Evolutionary conservation across 345 rosid species (phyloP).

Genomic region (Eucalyptus sp.): DNA sequence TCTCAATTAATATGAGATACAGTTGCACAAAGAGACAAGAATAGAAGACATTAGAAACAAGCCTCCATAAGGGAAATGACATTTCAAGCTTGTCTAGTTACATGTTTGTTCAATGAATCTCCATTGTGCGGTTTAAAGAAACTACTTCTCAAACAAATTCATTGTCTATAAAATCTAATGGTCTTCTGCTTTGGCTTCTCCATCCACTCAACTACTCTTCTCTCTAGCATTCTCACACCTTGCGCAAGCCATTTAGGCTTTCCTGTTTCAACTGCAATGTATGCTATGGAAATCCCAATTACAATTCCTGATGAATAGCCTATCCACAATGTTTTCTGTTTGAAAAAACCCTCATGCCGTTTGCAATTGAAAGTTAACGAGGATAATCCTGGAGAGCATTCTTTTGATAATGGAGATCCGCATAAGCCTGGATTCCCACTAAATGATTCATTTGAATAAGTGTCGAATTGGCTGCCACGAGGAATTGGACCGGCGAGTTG

Average conservation of each 20-base stretch:
- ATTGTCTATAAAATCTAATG: neutral
- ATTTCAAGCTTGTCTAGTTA: neutral
- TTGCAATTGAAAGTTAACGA: neutral
- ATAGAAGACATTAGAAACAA: neutral
- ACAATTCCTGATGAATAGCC: neutral
- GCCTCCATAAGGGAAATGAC: neutral
- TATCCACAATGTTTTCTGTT: neutral
- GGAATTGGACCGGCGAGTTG: neutral
- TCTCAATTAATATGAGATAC: neutral
- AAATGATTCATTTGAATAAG: accelerated
- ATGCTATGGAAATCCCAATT: neutral
- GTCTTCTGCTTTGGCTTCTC: neutral
- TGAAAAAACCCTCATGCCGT: neutral
- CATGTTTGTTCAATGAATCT: neutral
- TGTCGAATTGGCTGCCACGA: accelerated
- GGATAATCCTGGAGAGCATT: neutral
- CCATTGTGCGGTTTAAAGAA: neutral
- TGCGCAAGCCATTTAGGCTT: neutral
- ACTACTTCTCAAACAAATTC: neutral
- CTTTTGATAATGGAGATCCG: neutral
- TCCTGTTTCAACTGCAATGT: neutral
- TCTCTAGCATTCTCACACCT: neutral
- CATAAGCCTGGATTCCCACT: neutral
- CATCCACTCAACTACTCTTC: neutral
- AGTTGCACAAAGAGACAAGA: neutral